Conservation (phyloP, 2,329 filamentous ascomycete genomes). For the Colletotrichum sp. region DNA sequence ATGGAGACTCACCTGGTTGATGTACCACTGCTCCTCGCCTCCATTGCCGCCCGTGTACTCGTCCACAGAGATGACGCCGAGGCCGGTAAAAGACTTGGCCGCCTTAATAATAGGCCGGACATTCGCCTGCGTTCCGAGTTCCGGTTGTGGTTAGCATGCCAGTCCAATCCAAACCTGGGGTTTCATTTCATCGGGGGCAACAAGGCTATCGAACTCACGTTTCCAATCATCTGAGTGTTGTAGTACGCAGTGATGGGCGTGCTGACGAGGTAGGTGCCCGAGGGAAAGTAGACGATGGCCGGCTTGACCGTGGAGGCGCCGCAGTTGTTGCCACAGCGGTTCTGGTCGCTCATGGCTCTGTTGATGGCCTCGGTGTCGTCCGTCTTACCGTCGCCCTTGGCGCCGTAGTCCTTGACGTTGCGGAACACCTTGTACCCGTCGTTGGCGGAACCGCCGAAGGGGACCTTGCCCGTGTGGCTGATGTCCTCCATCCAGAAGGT, state of each 20-base stretch:
- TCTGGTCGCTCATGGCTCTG: slow-evolving; percentile 41
- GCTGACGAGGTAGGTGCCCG: slow-evolving; percentile 63
- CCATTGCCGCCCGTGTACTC: slow-evolving; percentile 29
- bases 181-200: neutral
- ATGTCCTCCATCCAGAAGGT: neutral
- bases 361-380: slow-evolving; percentile 64
- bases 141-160: neutral
- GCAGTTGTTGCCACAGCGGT: slow-evolving; percentile 34
- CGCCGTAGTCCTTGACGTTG: slow-evolving; percentile 46
- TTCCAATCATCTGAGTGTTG: slow-evolving; percentile 66
- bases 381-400: slow-evolving; percentile 34
- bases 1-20: slow-evolving; percentile 18
- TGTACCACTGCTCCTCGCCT: slow-evolving; percentile 36
- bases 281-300: slow-evolving; percentile 32
- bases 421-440: slow-evolving; percentile 38
- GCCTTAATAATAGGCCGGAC: slow-evolving; percentile 61
- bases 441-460: neutral
- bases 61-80: slow-evolving; percentile 60
- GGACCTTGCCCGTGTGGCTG: neutral
- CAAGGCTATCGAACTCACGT: slow-evolving; percentile 29
- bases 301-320: slow-evolving; percentile 32
- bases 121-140: slow-evolving; percentile 40
- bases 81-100: slow-evolving; percentile 54
- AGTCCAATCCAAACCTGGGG: neutral
- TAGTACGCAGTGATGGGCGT: slow-evolving; percentile 53